phyloP scores from a whole-genome alignment of 345 rosid species.

The Rhodamnia argentea region DNA sequence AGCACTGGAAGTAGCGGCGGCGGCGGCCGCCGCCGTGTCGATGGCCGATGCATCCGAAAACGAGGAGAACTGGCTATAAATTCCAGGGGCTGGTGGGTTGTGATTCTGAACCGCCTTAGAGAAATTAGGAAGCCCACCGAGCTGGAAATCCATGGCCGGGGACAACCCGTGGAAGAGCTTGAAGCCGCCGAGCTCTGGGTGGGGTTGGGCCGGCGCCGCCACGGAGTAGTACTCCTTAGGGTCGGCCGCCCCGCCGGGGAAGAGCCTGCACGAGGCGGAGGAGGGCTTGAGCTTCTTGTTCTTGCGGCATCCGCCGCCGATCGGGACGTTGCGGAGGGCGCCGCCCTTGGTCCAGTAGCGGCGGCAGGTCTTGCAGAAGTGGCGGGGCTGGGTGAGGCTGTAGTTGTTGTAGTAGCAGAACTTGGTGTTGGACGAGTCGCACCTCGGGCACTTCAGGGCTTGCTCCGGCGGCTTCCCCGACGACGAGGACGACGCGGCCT shows the following conservation, averaged over 20 bases:
- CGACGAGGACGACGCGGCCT: not conserved
- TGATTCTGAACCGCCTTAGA: conserved; percentile 2
- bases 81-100: conserved; percentile 16
- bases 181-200: conserved; percentile 39
- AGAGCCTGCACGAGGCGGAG: conserved; percentile 34
- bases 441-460: conserved; percentile 58
- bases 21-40: not conserved
- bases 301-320: conserved; percentile 80
- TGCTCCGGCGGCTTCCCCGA: conserved; percentile 12
- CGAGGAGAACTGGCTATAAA: conserved; percentile 21
- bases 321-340: conserved; percentile 68
- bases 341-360: conserved; percentile 91
- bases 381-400: conserved; percentile 81
- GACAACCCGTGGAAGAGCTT: conserved; percentile 55
- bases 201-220: not conserved
- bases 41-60: not conserved
- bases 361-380: conserved; percentile 78
- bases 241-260: conserved; percentile 26
- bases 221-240: conserved; percentile 13
- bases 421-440: conserved; percentile 80
- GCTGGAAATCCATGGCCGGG: conserved; percentile 71
- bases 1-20: not conserved
- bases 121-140: conserved; percentile 22
- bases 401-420: conserved; percentile 95
- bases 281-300: conserved; percentile 64